These are phyloP conservation scores for Rutstroemia sp. DNA, from an alignment of 2,329 filamentous ascomycete genomes.

Conservation along the genomic window DNA sequence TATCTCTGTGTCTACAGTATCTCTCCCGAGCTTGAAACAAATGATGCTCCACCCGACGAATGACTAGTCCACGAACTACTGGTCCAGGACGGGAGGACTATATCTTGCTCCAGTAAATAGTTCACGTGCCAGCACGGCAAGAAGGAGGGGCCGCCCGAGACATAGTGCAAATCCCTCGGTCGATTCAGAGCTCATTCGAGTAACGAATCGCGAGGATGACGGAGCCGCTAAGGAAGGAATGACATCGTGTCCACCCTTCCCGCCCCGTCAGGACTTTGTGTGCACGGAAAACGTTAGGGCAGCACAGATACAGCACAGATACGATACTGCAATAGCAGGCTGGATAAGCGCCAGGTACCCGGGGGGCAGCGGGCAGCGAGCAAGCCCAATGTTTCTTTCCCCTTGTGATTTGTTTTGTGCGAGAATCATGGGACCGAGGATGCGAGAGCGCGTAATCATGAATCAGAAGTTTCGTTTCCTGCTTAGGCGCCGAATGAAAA, in stretches of 20 bases:
- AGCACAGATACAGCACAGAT: background rate
- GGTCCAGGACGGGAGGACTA: too few species aligned
- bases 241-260: background rate
- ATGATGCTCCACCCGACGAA: too few species aligned
- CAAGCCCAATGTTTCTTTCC: background rate
- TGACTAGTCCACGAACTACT: too few species aligned
- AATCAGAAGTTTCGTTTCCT: background rate
- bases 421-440: background rate
- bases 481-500: conserved; percentile 3
- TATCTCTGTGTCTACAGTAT: too few species aligned
- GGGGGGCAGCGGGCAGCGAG: background rate
- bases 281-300: background rate
- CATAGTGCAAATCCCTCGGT: too few species aligned
- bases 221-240: background rate
- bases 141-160: too few species aligned
- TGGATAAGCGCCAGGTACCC: conserved; percentile 8
- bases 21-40: too few species aligned
- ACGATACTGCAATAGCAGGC: background rate
- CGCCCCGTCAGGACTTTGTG: background rate
- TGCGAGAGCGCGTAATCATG: background rate
- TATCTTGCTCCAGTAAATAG: too few species aligned
- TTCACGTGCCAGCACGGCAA: too few species aligned
- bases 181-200: too few species aligned
- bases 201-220: too few species aligned
- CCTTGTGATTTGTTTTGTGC: background rate